phyloP scores from a whole-genome alignment of 2,329 filamentous ascomycete species.

The Colletotrichum ledebouriae region DNA sequence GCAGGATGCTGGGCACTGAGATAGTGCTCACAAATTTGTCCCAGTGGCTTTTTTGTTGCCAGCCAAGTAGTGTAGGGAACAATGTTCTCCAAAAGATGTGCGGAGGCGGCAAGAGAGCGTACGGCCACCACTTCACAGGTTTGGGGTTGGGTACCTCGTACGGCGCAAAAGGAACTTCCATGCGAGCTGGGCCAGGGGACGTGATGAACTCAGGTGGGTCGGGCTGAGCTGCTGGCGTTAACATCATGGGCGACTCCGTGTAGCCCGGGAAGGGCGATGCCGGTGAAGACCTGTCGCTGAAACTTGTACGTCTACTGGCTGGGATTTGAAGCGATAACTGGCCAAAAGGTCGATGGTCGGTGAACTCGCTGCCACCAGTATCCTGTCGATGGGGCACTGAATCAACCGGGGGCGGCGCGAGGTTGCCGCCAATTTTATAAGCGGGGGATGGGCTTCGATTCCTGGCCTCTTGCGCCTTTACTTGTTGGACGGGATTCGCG shows the following conservation, averaged over 20 bases:
- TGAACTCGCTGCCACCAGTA: constrained; percentile 16
- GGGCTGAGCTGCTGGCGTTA: constrained; percentile 57
- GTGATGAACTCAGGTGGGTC: constrained; percentile 69
- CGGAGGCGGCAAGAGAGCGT: constrained; percentile 78
- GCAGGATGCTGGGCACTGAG: constrained; percentile 89
- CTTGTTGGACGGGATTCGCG: constrained; percentile 30
- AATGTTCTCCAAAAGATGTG: constrained; percentile 79
- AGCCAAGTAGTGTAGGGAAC: constrained; percentile 88
- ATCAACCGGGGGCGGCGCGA: constrained; percentile 57
- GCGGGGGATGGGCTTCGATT: constrained; percentile 50
- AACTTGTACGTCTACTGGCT: constrained; percentile 57
- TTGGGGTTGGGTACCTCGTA: constrained; percentile 56
- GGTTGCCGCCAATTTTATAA: constrained; percentile 55
- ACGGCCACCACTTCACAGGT: constrained; percentile 84
- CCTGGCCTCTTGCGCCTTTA: constrained; percentile 40
- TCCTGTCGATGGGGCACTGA: constrained; percentile 28
- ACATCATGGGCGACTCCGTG: constrained; percentile 67
- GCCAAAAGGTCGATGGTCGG: constrained; percentile 25
- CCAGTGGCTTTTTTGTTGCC: constrained; percentile 85
- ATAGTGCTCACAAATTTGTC: constrained; percentile 85
- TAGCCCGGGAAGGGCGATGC: constrained; percentile 78
- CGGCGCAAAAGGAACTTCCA: constrained; percentile 62
- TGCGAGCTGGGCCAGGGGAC: constrained; percentile 57
- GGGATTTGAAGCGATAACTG: constrained; percentile 63
- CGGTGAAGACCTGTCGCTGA: constrained; percentile 62